phyloP scores from a whole-genome alignment of 352 stramenopile genomes.

The Phytophthora uliginosa region DNA sequence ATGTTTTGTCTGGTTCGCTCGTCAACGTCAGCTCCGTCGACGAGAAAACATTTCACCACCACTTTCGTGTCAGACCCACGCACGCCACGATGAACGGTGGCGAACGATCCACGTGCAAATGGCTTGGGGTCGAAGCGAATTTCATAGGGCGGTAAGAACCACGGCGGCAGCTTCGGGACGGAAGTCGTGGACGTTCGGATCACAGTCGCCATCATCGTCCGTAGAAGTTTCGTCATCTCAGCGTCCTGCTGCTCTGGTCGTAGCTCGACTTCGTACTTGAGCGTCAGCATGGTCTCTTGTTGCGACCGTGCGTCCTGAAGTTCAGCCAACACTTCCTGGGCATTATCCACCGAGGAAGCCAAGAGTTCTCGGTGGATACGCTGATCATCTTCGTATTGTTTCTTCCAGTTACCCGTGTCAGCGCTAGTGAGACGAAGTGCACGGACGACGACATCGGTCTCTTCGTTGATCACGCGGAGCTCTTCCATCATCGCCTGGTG shows the following conservation, averaged over 20 bases:
- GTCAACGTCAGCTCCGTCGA: conserved; percentile 15
- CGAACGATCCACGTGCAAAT: conserved; percentile 37
- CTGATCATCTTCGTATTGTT: conserved; percentile 21
- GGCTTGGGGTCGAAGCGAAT: conserved; percentile 11
- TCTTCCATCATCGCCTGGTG: conserved; percentile 17
- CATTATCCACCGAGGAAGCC: conserved; percentile 6
- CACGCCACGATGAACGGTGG: conserved; percentile 26
- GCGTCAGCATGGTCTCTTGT: conserved; percentile 8
- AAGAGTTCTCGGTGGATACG: conserved; percentile 2
- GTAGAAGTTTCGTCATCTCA: conserved; percentile 9
- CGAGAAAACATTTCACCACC: conserved; percentile 44
- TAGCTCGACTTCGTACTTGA: conserved; percentile 27
- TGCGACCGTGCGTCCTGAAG: conserved; percentile 7
- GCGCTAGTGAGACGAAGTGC: conserved; percentile 9
- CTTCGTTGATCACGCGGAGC: conserved; percentile 24
- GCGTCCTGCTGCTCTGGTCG: not conserved
- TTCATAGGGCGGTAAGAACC: conserved; percentile 30
- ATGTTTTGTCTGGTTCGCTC: conserved; percentile 17
- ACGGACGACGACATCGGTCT: conserved; percentile 19
- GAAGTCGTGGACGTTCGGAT: conserved; percentile 16
- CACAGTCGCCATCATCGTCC: conserved; percentile 14
- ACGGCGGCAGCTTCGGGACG: conserved; percentile 12
- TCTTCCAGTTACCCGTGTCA: conserved; percentile 18
- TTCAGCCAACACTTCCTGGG: conserved; percentile 10
- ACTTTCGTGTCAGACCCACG: conserved; percentile 32